Base-by-base conservation (phyloP, 768 basidiomycete species). In the Kwoniella botswanensis region DNA sequence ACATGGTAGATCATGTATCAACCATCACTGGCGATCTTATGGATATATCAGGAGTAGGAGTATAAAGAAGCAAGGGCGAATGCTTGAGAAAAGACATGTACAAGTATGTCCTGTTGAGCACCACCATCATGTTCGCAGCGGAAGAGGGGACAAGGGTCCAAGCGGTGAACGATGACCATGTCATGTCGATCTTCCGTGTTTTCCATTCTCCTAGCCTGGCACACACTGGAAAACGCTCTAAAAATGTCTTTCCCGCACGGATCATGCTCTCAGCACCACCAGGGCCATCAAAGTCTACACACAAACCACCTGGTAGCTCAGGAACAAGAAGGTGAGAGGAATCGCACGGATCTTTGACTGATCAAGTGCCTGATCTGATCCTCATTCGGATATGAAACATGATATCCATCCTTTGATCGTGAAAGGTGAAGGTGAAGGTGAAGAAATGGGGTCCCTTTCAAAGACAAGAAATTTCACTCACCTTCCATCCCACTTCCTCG, bases 401-500 rank as follows among this genome's bases (percentile, higher is more conserved):
- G 55, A 56, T 56, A 22, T 22, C 55, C 42, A 44, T 63, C 62
- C 43, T 63, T 52, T 53, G 57, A 18, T 24, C 21, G 12, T 56
- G 17, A 35, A 35, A 26, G 26, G 26, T 26, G 26, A 26, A 59
- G 26, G 29, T 35, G 57, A 59, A 35, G 57, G 17, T 29, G 17
- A 18, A 50, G 24, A 55, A 15, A n/a, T n/a, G n/a, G 55, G 50
- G 29, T 24, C 12, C 21, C 15, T 64, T 7, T 53, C 12, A 22
- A 11, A 46, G 65, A 60, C 13, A 67, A 21, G 3, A 43, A 26
- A 4, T 26, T 26, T 7, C 35, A 82, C 79, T 68, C 71, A 83
- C 82, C 82, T 80, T 80, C 77, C 66, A 81, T 56, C 3, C 79
- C 79, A 65, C 76, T 79, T 18, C 69, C 74, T 29, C 81, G 57